Evolutionary conservation across 306 rosid genomes (phyloP).

Genomic region (Cucurbita maxima): DNA sequence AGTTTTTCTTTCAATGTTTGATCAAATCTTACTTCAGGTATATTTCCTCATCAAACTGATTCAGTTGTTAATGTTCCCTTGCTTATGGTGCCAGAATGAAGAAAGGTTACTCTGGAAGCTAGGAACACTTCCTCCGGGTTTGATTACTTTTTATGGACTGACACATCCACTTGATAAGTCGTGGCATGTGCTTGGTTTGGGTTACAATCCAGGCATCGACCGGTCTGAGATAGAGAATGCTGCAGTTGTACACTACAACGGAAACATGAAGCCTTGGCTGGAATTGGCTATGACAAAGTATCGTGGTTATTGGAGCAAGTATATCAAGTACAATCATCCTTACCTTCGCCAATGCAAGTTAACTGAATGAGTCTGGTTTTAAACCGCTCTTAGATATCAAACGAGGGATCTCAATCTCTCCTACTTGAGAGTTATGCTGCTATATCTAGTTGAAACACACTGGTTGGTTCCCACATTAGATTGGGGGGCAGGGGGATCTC

Average conservation of each 20-base stretch:
- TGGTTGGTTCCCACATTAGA: neutral
- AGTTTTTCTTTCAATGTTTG: neutral
- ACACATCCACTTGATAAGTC: slow-evolving; percentile 78
- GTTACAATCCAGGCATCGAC: slow-evolving; percentile 84
- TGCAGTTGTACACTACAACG: slow-evolving; percentile 87
- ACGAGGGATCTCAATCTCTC: neutral
- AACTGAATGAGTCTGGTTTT: slow-evolving; percentile 21
- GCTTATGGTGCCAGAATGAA: slow-evolving; percentile 49
- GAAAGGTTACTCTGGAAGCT: slow-evolving; percentile 92
- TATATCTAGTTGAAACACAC: neutral
- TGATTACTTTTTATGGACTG: slow-evolving; percentile 85
- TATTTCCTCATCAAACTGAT: neutral
- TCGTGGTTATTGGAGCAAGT: slow-evolving; percentile 76
- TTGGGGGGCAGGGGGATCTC: neutral
- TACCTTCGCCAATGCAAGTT: slow-evolving; percentile 64
- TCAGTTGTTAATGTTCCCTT: neutral
- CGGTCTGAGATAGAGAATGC: slow-evolving; percentile 59
- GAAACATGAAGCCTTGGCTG: slow-evolving; percentile 98
- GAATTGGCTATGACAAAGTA: slow-evolving; percentile 89
- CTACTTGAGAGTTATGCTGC: neutral
- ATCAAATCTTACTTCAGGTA: neutral
- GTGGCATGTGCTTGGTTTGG: slow-evolving; percentile 99
- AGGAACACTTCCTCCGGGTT: slow-evolving; percentile 92
- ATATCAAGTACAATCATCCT: slow-evolving; percentile 69
- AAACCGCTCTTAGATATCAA: neutral